Conservation (phyloP, 345 rosid species). For the Lagerstroemia speciosa region DNA sequence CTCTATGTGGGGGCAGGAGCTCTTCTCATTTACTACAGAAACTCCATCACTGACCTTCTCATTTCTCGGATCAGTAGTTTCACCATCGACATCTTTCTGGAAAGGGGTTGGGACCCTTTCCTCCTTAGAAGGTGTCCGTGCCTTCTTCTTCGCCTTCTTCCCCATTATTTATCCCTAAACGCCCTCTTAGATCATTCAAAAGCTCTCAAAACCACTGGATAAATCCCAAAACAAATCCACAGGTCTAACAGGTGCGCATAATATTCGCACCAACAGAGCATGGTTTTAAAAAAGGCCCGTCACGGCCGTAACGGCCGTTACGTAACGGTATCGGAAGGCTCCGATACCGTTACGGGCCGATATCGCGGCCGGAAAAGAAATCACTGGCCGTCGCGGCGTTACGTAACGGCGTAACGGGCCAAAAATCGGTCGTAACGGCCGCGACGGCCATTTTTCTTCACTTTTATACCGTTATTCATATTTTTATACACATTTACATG, state of each 20-base stretch:
- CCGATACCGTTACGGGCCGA: too few relatives aligned
- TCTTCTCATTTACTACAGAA: conserved; percentile 31
- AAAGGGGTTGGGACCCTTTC: conserved; percentile 24
- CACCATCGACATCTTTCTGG: conserved; percentile 29
- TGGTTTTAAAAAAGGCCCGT: conserved; percentile 21
- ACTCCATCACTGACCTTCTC: conserved; percentile 24
- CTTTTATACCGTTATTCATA: too few relatives aligned
- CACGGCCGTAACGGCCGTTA: too few relatives aligned
- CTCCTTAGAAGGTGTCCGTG: conserved; percentile 49
- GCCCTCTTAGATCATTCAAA: not conserved
- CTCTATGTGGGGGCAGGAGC: conserved; percentile 49
- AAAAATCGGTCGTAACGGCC: too few relatives aligned
- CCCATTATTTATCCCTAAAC: conserved; percentile 40
- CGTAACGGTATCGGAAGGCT: too few relatives aligned
- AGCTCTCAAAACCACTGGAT: not conserved
- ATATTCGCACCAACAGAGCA: conserved; percentile 20
- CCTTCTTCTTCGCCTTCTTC: conserved; percentile 73
- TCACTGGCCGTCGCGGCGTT: too few relatives aligned
- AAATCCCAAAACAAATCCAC: not conserved
- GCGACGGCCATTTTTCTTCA: too few relatives aligned
- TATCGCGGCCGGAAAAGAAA: too few relatives aligned
- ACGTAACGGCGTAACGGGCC: too few relatives aligned
- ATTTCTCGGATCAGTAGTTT: conserved; percentile 16
- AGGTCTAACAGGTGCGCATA: not conserved
- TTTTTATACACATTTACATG: too few relatives aligned